These are phyloP conservation scores for Chenopodium formosanum DNA, from an alignment of 148 eudicot species.

Conservation along the genomic window DNA sequence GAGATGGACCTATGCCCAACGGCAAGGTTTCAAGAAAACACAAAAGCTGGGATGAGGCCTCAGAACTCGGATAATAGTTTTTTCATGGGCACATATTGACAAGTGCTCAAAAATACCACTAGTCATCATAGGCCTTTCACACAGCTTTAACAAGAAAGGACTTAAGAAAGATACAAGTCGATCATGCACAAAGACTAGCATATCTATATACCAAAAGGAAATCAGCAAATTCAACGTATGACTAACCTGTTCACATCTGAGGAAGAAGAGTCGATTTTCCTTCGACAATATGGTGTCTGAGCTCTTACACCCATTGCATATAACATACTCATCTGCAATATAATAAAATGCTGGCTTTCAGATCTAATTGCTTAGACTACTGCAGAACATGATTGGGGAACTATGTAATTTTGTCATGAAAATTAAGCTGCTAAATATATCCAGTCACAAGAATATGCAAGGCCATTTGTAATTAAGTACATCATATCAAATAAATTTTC, in stretches of 20 bases:
- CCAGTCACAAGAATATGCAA: not conserved
- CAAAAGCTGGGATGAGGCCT: slow-evolving; percentile 9
- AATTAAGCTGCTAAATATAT: not conserved
- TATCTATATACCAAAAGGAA: not conserved
- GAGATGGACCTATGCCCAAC: not conserved
- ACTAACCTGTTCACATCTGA: slow-evolving; percentile 92
- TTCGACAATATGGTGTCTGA: slow-evolving; percentile 93
- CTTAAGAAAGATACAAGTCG: not conserved
- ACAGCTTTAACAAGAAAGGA: not conserved
- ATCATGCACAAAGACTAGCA: not conserved
- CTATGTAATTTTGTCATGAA: not conserved
- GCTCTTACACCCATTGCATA: slow-evolving; percentile 97
- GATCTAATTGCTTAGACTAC: not conserved
- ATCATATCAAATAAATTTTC: not conserved
- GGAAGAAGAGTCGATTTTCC: slow-evolving; percentile 88
- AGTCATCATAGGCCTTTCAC: slow-evolving; percentile 2
- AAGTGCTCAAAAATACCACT: slow-evolving; percentile 8
- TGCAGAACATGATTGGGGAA: not conserved
- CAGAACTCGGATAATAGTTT: slow-evolving; percentile 14
- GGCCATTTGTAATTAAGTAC: not conserved
- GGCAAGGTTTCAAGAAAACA: not conserved
- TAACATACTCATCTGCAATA: slow-evolving; percentile 79
- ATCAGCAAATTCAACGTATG: not conserved
- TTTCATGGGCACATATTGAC: not conserved
- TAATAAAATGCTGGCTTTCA: not conserved